Percentiles rank a stretch among this genome's conserved stretches.
These are phyloP conservation scores for Trypanosoma cruzi DNA, from an alignment of 208 protist genomes.

Conservation along the genomic window DNA sequence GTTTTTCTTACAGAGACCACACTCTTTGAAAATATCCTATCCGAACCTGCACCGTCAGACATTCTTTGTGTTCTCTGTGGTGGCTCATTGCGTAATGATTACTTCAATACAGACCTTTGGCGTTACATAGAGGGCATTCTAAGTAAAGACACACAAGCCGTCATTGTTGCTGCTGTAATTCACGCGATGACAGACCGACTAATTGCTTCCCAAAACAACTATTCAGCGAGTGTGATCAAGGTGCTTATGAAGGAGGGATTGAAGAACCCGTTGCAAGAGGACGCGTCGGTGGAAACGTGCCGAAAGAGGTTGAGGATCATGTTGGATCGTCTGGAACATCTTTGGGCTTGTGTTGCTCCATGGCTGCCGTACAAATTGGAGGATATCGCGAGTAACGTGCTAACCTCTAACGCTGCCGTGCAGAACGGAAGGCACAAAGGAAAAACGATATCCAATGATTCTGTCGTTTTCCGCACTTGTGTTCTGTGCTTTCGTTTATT, in stretches of 20 bases:
- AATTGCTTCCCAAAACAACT: slow-evolving; percentile 70
- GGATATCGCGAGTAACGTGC: slow-evolving; percentile 44
- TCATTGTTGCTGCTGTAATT: slow-evolving; percentile 31
- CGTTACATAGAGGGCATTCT: slow-evolving; percentile 14
- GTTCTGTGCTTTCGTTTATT: slow-evolving; percentile 76
- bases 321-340: slow-evolving; percentile 21
- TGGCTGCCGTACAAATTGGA: slow-evolving; percentile 53
- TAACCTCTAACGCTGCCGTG: background rate
- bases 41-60: slow-evolving; percentile 5
- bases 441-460: slow-evolving; percentile 22
- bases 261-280: slow-evolving; percentile 15
- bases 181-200: slow-evolving; percentile 56
- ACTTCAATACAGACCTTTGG: slow-evolving; percentile 25
- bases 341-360: slow-evolving; percentile 44
- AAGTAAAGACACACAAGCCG: slow-evolving; percentile 6
- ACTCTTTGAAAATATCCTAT: slow-evolving; percentile 24
- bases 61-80: slow-evolving; percentile 29
- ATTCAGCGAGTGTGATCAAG: slow-evolving; percentile 43
- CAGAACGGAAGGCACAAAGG: slow-evolving; percentile 14
- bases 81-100: slow-evolving; percentile 24
- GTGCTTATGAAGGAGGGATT: slow-evolving; percentile 4
- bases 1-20: slow-evolving; percentile 9
- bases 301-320: slow-evolving; percentile 22
- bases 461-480: slow-evolving; percentile 53
- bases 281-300: slow-evolving; percentile 17